Conservation (phyloP, 2,329 filamentous ascomycete genomes). For the Tolypocladium cylindrosporum region DNA sequence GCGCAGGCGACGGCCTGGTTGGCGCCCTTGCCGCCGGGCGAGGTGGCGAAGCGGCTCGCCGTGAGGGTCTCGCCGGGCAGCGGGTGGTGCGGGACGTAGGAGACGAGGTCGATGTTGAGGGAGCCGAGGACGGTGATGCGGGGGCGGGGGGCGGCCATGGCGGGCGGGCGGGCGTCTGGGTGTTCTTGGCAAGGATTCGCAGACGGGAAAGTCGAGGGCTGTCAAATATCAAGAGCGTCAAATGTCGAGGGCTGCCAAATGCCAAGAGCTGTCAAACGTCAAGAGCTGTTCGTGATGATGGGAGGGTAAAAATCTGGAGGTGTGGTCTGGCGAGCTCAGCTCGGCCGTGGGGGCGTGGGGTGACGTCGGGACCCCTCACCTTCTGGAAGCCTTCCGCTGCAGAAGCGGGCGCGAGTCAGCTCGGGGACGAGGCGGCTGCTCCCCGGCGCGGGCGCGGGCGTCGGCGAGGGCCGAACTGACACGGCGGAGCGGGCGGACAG, state of each 20-base stretch:
- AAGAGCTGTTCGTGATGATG: background rate
- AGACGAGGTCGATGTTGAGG: conserved; percentile 89
- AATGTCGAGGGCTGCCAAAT: no score
- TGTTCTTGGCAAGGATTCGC: no score
- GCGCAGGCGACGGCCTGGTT: conserved; percentile 90
- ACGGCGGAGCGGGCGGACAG: no score
- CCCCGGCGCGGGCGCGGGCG: background rate
- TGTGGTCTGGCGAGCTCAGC: background rate
- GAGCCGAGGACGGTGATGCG: conserved; percentile 80
- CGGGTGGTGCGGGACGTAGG: conserved; percentile 75
- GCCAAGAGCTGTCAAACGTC: no score
- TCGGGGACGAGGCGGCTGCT: background rate
- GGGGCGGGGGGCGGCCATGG: conserved; percentile 16
- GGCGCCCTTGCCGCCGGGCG: conserved; percentile 85
- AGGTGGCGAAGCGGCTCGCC: conserved; percentile 65
- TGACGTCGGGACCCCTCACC: background rate
- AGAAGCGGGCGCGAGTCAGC: background rate
- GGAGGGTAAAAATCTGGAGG: background rate
- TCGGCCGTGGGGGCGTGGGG: background rate
- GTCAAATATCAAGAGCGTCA: no score
- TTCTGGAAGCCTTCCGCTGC: background rate
- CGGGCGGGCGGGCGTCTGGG: background rate
- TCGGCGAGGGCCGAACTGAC: no score
- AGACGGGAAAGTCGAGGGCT: no score
- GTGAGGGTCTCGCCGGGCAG: conserved; percentile 80